Conservation (phyloP, 805 yeast genomes). For the Kurtzmaniella fragi region DNA sequence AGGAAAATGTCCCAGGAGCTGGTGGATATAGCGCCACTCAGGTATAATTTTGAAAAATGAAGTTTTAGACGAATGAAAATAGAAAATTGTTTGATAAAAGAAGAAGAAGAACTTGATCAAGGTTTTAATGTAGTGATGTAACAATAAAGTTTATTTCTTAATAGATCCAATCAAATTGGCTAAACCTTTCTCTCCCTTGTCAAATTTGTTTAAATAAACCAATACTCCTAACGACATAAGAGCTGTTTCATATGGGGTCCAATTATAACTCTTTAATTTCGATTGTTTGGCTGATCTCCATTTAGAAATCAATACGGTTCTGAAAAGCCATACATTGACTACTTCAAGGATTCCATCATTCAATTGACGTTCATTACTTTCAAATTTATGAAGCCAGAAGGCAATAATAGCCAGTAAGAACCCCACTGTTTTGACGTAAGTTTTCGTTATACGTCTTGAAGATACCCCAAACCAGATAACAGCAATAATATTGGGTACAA, state of each 20-base stretch:
- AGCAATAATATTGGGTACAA: conserved; percentile 30
- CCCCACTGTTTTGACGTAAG: conserved; percentile 32
- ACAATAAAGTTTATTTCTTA: no score
- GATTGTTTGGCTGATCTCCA: conserved; percentile 39
- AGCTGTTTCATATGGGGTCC: conserved; percentile 29
- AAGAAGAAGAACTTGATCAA: neutral
- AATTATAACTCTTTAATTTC: conserved; percentile 23
- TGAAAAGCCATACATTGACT: conserved; percentile 27
- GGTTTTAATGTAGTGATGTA: neutral
- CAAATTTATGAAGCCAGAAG: conserved; percentile 20
- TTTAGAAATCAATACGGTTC: conserved; percentile 32
- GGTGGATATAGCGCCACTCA: conserved; percentile 42
- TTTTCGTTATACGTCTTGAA: conserved; percentile 26
- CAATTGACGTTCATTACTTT: conserved; percentile 18
- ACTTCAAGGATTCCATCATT: conserved; percentile 19
- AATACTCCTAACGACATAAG: conserved; percentile 31
- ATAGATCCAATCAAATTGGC: conserved; percentile 10
- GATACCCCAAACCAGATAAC: conserved; percentile 28
- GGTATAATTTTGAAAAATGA: neutral
- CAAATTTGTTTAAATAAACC: conserved; percentile 34
- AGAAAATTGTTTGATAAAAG: neutral
- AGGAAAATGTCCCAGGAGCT: conserved; percentile 72
- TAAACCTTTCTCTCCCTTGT: conserved; percentile 11
- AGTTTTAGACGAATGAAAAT: no score
- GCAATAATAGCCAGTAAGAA: conserved; percentile 10